These are phyloP conservation scores for Saitozyma podzolica DNA, from an alignment of 768 basidiomycete species.

Conservation along the genomic window DNA sequence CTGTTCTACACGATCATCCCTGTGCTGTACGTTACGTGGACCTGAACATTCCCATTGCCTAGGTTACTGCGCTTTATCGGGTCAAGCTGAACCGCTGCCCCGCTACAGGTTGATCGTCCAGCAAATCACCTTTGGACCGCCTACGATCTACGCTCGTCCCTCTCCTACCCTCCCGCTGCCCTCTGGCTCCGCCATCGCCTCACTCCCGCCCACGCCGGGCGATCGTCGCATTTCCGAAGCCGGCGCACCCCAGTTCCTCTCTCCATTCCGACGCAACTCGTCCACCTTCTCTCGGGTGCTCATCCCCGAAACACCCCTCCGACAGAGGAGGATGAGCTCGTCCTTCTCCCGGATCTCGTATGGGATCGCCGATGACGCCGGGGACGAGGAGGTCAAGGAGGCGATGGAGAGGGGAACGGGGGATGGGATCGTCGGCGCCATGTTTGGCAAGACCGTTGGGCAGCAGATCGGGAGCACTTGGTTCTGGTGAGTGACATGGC, in stretches of 20 bases:
- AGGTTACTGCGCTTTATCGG: too few species aligned
- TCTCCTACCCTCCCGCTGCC: conserved; percentile 6
- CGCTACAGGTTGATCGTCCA: conserved; percentile 47
- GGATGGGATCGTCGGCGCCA: conserved; percentile 45
- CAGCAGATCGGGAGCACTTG: conserved; percentile 49
- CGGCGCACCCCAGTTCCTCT: background rate
- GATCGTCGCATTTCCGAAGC: background rate
- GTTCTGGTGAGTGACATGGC: conserved; percentile 45
- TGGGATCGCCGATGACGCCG: conserved; percentile 20
- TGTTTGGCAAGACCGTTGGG: conserved; percentile 43
- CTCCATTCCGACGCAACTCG: background rate
- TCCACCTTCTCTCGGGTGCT: background rate
- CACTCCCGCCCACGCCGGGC: background rate
- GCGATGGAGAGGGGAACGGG: conserved; percentile 16
- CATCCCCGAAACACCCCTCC: background rate
- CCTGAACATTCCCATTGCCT: background rate
- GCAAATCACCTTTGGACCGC: conserved; percentile 50
- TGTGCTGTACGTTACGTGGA: conserved; percentile 35
- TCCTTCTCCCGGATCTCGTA: conserved; percentile 41
- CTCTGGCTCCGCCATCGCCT: conserved; percentile 4
- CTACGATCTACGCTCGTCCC: conserved; percentile 38
- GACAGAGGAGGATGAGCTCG: conserved; percentile 16
- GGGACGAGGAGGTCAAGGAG: conserved; percentile 33
- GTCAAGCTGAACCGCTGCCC: too few species aligned
- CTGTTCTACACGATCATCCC: conserved; percentile 51